Conservation (phyloP, 108 stramenopile genomes). For the Stephanodiscus minutulus region DNA sequence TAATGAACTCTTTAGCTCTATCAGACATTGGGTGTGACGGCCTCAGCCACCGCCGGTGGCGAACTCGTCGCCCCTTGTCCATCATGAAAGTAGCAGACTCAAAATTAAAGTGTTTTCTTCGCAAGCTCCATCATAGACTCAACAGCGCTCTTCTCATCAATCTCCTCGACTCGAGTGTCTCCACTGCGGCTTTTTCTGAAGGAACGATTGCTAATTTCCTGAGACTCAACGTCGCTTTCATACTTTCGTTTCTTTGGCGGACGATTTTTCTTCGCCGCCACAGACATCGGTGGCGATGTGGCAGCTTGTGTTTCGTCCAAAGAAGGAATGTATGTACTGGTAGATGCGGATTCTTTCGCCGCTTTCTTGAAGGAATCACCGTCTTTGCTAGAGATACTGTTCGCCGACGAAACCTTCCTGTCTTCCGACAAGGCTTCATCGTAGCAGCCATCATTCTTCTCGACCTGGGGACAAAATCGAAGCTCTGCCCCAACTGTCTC, state of each 20-base stretch:
- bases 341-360: background rate
- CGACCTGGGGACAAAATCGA: conserved; percentile 44
- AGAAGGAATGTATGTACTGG: conserved; percentile 2
- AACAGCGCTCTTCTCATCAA: conserved; percentile 58
- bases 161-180: background rate
- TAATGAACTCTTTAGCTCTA: no score
- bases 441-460: conserved; percentile 7
- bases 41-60: no score
- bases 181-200: background rate
- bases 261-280: conserved; percentile 16
- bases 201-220: background rate
- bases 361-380: no score
- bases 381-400: background rate
- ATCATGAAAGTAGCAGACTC: background rate
- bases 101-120: conserved; percentile 5
- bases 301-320: conserved; percentile 18
- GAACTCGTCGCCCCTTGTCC: no score
- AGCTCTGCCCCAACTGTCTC: conserved; percentile 59
- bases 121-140: conserved; percentile 57
- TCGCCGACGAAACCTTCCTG: conserved; percentile 2
- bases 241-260: conserved; percentile 29
- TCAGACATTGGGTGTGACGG: no score
- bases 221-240: conserved; percentile 9
- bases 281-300: background rate
- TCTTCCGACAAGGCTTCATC: conserved; percentile 2